Base-by-base conservation (phyloP, 805 yeast genomes). In the Alloascoidea hylecoeti region DNA sequence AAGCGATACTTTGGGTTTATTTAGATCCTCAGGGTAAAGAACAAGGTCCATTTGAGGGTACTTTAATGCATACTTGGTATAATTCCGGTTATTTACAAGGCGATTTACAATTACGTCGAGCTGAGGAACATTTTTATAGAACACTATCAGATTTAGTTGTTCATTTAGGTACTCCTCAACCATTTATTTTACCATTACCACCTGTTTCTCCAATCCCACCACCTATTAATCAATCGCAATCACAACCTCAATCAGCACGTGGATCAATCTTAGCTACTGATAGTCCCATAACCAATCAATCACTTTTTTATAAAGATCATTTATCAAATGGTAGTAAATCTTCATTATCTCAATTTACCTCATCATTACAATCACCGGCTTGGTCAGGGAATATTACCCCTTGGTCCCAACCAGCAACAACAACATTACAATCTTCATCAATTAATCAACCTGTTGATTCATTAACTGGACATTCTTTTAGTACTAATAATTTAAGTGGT, bases 11-110 rank as follows among this genome's bases (percentile, higher is more conserved):
- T 36, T 84, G 95, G 95, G 58, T 59, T 41, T 84, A 84, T 53
- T 58, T 77, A 39, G 95, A 84, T 53, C 75, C 83, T 0, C 54
- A 65, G 33, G 83, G 81, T 3, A 65, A 57, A 37, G 75, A 73
- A 43, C 94, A 83, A 52, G 95, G 95, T 16, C 95, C 95, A 2
- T 84, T 84, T 56, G 63, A 64, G 35, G 85, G 88, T 2, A 53
- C 57, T 17, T 57, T 68, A 56, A 84, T 84, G 95, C 88, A 81
- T 45, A 72, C 63, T 38, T 84, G 95, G 95, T 72, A 68, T 41
- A 50, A 68, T 5, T 68, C 66, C 34, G 72, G 75, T 2, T 81
- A 78, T 56, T 62, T 83, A 46, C 60, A 60, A 32, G 63, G 61
- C 6, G 72, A 66, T 41, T 60, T 84, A 43, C 57, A 58, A 33